phyloP scores from a whole-genome alignment of 441 rosid species.

The Manihot esculenta region DNA sequence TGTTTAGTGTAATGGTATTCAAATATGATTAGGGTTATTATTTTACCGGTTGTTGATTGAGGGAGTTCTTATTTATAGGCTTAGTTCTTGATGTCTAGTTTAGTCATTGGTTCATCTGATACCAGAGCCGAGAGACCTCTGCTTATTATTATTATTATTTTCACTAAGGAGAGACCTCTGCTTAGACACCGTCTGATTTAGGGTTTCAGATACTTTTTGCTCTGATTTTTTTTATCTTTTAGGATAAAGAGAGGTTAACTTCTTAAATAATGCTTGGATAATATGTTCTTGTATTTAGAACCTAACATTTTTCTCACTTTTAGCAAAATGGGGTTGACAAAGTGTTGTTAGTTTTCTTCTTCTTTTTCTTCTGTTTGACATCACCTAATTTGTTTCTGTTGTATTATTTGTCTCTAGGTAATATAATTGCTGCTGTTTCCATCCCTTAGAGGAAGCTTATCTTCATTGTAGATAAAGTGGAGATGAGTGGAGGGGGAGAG shows the following conservation, averaged over 20 bases:
- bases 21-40: background rate
- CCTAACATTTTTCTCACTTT: background rate
- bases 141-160: too few relatives aligned
- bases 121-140: background rate
- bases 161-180: too few relatives aligned
- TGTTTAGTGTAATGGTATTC: background rate
- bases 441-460: background rate
- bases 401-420: background rate
- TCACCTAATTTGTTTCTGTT: background rate
- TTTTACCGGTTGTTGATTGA: background rate
- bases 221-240: background rate
- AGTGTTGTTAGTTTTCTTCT: background rate
- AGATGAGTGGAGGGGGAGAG: slow-evolving; percentile 48
- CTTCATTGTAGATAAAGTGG: background rate
- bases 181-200: background rate
- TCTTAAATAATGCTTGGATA: background rate
- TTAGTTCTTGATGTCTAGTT: background rate
- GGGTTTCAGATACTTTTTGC: background rate
- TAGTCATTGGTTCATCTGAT: background rate
- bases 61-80: background rate
- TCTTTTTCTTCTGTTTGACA: background rate
- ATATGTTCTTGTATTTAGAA: background rate
- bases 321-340: background rate
- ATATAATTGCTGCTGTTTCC: slow-evolving; percentile 3
- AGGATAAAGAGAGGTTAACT: background rate